These are phyloP conservation scores for Nothophoma quercina DNA, from an alignment of 2,329 filamentous ascomycete species.

Conservation along the genomic window DNA sequence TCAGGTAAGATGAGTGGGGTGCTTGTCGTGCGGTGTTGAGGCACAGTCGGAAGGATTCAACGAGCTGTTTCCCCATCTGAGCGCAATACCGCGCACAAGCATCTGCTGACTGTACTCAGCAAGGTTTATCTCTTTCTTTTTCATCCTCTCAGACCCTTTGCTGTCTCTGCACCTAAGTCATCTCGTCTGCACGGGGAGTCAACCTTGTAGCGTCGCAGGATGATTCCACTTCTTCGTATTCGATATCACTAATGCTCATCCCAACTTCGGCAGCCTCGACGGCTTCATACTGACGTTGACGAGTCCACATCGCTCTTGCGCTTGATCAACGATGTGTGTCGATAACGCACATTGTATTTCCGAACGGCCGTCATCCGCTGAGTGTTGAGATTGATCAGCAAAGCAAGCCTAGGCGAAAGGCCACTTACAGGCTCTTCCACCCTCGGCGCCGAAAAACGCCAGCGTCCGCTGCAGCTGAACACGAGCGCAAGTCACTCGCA, in stretches of 20 bases:
- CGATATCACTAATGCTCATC: background rate
- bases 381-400: background rate
- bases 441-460: conserved; percentile 1
- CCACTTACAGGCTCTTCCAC: background rate
- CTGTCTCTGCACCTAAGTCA: background rate
- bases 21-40: background rate
- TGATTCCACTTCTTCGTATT: background rate
- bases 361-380: background rate
- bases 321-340: background rate
- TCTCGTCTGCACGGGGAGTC: background rate
- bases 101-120: background rate
- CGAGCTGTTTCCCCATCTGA: conserved; percentile 1
- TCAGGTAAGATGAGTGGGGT: background rate
- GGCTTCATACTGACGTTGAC: background rate
- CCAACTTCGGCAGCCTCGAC: background rate
- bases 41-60: background rate
- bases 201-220: background rate
- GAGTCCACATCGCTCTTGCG: conserved; percentile 1
- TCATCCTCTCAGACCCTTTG: background rate
- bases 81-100: background rate
- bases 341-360: background rate
- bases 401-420: conserved; percentile 1
- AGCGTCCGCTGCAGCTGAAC: background rate
- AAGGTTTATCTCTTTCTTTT: background rate
- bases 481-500: conserved; percentile 15